Evolutionary conservation across 352 stramenopile species (phyloP), one percentile per base, ranked within the genome.

Genomic region (Phytopythium aichiense): DNA sequence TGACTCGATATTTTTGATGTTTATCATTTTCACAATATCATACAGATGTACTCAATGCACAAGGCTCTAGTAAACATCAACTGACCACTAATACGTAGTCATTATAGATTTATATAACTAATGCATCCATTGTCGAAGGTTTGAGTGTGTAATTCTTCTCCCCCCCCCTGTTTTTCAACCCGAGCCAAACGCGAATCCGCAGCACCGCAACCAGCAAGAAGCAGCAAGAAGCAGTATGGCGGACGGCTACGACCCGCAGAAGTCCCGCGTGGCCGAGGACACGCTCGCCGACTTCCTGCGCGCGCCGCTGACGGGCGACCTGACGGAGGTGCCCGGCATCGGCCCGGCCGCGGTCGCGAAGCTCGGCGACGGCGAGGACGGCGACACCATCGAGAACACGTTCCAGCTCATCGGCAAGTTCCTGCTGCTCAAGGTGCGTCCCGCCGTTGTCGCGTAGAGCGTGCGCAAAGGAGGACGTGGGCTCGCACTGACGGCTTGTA

Each of bases 381-480:
- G 69, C 20, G 92, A 98, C 35, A 73, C 81, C 48, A 81, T 99
- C 53, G 94, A 88, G 38, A 99, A 98, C 84, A 98, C 96, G n/a
- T 99, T 97, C 80, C 95, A 99, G 72, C 85, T 99, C 35, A 97
- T 99, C 67, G 97, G 95, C 73, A 98, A 99, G 68, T 92, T 94
- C 63, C 71, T 94, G 38, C 74, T 92, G 77, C 80, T 95, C 40
- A 94, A 94, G 79, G 81, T 91, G 55, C 49, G 77, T 42, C 1
- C 30, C 11, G 33, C 15, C 25, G 12, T 46, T 40, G 35, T 5
- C 28, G 28, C 28, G 28, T 5, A 5, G 28, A 7, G 28, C 28
- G 28, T 31, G 28, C 28, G 28, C 28, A 5, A 31, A 31, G 28
- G 3, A 7, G 4, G 4, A 31, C 4, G 7, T 31, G 28, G 7